Base-by-base conservation (phyloP, 768 basidiomycete genomes). In the Hygrophoropsis aurantiaca region DNA sequence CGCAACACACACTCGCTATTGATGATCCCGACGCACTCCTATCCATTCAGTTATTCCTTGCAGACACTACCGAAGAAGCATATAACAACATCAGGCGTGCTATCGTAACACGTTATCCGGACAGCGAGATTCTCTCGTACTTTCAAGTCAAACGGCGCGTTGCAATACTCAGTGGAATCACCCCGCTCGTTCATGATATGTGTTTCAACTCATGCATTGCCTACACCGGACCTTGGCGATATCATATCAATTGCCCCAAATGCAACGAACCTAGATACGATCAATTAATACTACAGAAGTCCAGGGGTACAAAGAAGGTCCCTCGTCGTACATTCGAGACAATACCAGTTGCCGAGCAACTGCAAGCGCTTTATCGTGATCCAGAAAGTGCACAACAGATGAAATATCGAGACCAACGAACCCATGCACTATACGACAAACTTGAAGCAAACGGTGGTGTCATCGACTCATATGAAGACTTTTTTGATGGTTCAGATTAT, bases 291-390 rank as follows among this genome's bases (percentile, higher is more conserved):
- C n/a, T 50, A 6, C 16, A 30, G 15, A 30, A 6, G 16, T 44
- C 33, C 25, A 8, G 32, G 19, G 35, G 41, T 3, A 34, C 24
- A 3, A 42, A 26, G 19, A 48, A 51, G 30, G 45, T 52, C 7
- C 20, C 48, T n/a, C 36, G 50, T 11, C 34, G 44, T 25, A 40
- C 33, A 11, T 58, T 58, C 39, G 33, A 55, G 16, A 60, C 59
- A 1, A 50, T 58, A 24, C 52, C 57, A 15, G 18, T 58, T n/a
- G 57, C n/a, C n/a, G n/a, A n/a, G n/a, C 73, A 75, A 40, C 46
- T 78, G 0, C 75, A 78, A 41, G 72, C 75, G 0, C 51, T 70
- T 1, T 57, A 66, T 13, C 47, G 62, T 0, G 56, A 46, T 11
- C 46, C 33, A 0, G 46, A 53, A 1, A 49, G 60, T 11, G 62